These are phyloP conservation scores for Arthrobotrys sinensis DNA, from an alignment of 2,329 filamentous ascomycete species.

Conservation along the genomic window DNA sequence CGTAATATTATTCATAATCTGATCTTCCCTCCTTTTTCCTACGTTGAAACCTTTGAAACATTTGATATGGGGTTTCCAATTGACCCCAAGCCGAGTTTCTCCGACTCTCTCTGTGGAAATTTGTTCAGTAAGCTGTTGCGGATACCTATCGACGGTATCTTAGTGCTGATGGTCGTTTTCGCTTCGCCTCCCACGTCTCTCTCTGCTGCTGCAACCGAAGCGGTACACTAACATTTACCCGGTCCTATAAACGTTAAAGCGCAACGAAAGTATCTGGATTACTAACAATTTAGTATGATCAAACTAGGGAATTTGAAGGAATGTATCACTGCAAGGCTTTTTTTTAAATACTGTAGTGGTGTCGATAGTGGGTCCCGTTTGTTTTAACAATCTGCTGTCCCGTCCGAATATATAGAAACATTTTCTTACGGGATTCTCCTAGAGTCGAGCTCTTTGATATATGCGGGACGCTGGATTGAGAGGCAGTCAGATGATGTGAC, in stretches of 20 bases:
- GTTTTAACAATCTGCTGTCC: not conserved
- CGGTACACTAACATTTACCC: conserved; percentile 28
- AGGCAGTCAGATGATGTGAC: conserved; percentile 19
- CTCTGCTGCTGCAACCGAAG: conserved; percentile 22
- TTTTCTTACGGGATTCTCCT: not conserved
- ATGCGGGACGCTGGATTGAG: conserved; percentile 1
- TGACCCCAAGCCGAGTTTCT: conserved; percentile 13
- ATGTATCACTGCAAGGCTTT: not conserved
- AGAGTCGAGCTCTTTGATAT: not conserved
- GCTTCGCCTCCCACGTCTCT: conserved; percentile 41
- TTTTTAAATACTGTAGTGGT: not conserved
- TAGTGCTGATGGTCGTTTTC: conserved; percentile 48
- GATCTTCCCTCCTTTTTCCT: conserved; percentile 23
- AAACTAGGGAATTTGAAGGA: not conserved
- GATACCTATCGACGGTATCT: conserved; percentile 52
- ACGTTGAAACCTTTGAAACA: conserved; percentile 1
- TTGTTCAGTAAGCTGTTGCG: conserved; percentile 46
- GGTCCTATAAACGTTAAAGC: conserved; percentile 25
- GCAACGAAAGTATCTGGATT: not conserved
- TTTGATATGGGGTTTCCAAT: not conserved
- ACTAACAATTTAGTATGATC: conserved; percentile 11
- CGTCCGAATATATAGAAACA: conserved; percentile 8
- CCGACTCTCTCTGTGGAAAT: not conserved
- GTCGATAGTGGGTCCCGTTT: conserved; percentile 15
- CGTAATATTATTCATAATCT: conserved; percentile 16